Percentiles rank a stretch among this genome's conserved stretches.
phyloP scores from a whole-genome alignment of 164 flowering plant species.

The Stephania cephalantha region DNA sequence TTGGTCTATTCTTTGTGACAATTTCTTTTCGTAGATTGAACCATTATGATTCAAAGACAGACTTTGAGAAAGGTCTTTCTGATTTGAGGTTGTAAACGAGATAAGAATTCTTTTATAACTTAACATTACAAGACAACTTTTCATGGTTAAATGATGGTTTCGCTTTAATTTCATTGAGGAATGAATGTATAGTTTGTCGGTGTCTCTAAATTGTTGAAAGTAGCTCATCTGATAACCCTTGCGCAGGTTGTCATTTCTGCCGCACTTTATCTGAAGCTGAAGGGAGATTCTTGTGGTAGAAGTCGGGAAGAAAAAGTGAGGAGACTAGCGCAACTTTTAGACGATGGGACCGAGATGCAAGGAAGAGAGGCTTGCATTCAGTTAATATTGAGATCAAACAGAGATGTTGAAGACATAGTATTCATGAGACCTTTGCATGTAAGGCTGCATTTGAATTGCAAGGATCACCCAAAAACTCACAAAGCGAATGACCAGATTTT shows the following conservation, averaged over 20 bases:
- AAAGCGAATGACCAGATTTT: constrained; percentile 38
- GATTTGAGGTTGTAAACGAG: too few species aligned
- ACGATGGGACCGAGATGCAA: constrained; percentile 15
- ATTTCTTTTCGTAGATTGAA: too few species aligned
- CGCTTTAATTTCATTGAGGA: too few species aligned
- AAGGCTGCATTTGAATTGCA: constrained; percentile 40
- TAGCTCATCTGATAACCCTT: constrained; percentile 1
- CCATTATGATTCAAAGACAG: too few species aligned
- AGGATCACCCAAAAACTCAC: constrained; percentile 50
- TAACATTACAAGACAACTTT: too few species aligned
- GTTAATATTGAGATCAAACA: constrained; percentile 33
- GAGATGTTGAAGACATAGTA: constrained; percentile 43
- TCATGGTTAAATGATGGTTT: too few species aligned
- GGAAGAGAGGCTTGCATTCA: constrained; percentile 28
- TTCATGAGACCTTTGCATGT: constrained; percentile 63
- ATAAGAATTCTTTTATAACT: too few species aligned
- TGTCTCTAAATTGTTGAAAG: constrained; percentile 1
- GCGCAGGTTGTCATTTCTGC: constrained; percentile 46
- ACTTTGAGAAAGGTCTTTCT: too few species aligned
- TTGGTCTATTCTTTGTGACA: too few species aligned
- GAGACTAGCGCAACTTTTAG: constrained; percentile 42
- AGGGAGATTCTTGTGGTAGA: constrained; percentile 11
- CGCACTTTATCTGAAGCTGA: constrained; percentile 46
- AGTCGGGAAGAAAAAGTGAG: constrained; percentile 31
- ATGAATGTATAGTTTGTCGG: not conserved